Conservation (phyloP, 768 basidiomycete genomes). For the Suillus weaverae region DNA sequence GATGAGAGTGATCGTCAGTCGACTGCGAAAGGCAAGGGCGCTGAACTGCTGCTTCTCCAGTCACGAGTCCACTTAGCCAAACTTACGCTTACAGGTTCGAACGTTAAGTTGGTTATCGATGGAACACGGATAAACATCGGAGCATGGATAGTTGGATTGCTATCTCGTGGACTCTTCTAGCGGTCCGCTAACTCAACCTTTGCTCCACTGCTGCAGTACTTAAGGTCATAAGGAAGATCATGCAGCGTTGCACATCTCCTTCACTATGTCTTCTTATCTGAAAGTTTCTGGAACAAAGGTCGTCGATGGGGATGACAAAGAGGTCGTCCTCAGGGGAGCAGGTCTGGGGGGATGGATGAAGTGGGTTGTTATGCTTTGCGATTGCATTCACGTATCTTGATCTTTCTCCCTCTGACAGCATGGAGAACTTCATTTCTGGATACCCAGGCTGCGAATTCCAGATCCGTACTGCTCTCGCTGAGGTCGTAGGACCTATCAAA, state of each 20-base stretch:
- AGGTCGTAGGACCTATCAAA: conserved; percentile 64
- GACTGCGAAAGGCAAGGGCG: neutral
- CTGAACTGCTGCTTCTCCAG: neutral
- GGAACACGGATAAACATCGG: conserved; percentile 18
- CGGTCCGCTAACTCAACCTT: conserved; percentile 8
- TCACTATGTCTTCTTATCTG: conserved; percentile 41
- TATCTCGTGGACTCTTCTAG: conserved; percentile 3
- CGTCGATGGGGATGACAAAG: conserved; percentile 54
- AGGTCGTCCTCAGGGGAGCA: conserved; percentile 66
- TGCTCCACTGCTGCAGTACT: neutral
- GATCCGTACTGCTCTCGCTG: conserved; percentile 68
- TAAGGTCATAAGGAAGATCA: neutral
- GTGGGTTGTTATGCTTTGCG: conserved; percentile 44
- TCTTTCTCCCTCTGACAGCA: conserved; percentile 37
- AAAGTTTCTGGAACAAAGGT: conserved; percentile 60
- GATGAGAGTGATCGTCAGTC: neutral
- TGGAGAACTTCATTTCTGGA: conserved; percentile 79
- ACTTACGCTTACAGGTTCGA: neutral
- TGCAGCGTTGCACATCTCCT: neutral
- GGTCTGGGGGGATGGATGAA: conserved; percentile 88
- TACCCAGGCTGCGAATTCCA: conserved; percentile 83
- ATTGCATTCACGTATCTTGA: conserved; percentile 6
- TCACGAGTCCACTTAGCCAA: neutral
- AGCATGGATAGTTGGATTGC: neutral
- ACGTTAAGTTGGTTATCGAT: neutral